Evolutionary conservation across 306 rosid genomes (phyloP).

Genomic region (Trifolium pratense): DNA sequence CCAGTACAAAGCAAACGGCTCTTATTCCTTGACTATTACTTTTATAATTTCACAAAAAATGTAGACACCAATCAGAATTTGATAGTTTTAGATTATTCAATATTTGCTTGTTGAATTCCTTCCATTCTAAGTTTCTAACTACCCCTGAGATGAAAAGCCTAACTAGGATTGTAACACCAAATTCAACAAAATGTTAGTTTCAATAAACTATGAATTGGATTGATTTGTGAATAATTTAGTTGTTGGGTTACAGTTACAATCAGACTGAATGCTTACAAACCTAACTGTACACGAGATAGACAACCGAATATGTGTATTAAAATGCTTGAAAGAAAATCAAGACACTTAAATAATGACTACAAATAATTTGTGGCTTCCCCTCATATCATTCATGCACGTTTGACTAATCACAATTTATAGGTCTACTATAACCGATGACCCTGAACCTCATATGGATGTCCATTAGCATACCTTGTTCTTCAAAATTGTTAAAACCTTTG

Average conservation of each 20-base stretch:
- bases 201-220: conserved; percentile 19
- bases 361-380: conserved; percentile 33
- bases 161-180: neutral
- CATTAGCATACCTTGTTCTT: conserved; percentile 36
- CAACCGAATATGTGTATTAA: conserved; percentile 14
- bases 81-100: neutral
- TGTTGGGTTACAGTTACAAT: conserved; percentile 28
- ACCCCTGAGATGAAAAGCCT: neutral
- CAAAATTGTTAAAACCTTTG: conserved; percentile 27
- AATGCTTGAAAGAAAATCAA: conserved; percentile 20
- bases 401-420: conserved; percentile 27
- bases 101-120: neutral
- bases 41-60: conserved; percentile 7
- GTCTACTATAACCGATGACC: conserved; percentile 2
- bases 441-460: conserved; percentile 28
- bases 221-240: conserved; percentile 27
- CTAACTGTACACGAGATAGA: conserved; percentile 39
- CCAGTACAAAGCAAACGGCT: neutral
- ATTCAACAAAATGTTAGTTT: neutral
- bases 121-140: neutral
- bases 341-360: neutral
- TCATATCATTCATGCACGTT: conserved; percentile 16
- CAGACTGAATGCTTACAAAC: conserved; percentile 27
- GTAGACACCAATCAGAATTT: conserved; percentile 1
- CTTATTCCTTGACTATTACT: conserved; percentile 2